These are phyloP conservation scores for slime mould (Dictyostelium discoideum) DNA, from an alignment of 78 protist species.

Conservation along the genomic window DNA sequence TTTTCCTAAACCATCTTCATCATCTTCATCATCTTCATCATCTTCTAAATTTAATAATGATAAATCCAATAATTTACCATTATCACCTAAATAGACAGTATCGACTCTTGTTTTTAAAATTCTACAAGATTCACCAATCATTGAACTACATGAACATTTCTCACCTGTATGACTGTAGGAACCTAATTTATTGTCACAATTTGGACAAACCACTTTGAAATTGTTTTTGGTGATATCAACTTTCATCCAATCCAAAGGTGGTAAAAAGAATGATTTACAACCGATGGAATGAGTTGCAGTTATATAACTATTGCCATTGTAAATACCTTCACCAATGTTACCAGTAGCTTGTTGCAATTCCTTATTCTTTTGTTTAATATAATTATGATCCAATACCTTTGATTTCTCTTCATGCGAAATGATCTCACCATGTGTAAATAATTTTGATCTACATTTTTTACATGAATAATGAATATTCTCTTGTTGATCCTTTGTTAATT, in stretches of 20 bases:
- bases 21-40: slow-evolving; percentile 17
- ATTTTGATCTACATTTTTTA: slow-evolving; percentile 52
- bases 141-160: slow-evolving; percentile 50
- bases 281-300: neutral
- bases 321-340: neutral
- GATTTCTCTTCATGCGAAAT: slow-evolving; percentile 38
- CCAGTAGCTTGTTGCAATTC: neutral
- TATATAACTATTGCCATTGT: neutral
- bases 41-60: neutral
- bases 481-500: neutral
- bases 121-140: neutral
- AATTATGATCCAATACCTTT: slow-evolving; percentile 35
- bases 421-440: slow-evolving; percentile 21
- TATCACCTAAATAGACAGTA: slow-evolving; percentile 15
- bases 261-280: slow-evolving; percentile 47
- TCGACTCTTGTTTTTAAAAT: slow-evolving; percentile 43
- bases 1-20: neutral
- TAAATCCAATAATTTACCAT: slow-evolving; percentile 49
- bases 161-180: slow-evolving; percentile 22
- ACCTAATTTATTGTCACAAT: slow-evolving; percentile 36
- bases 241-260: slow-evolving; percentile 12
- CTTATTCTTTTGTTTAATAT: slow-evolving; percentile 1
- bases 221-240: neutral
- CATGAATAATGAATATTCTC: slow-evolving; percentile 49
- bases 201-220: slow-evolving; percentile 34